Conservation (phyloP, 306 rosid species). For the Castanopsis chinensis region DNA sequence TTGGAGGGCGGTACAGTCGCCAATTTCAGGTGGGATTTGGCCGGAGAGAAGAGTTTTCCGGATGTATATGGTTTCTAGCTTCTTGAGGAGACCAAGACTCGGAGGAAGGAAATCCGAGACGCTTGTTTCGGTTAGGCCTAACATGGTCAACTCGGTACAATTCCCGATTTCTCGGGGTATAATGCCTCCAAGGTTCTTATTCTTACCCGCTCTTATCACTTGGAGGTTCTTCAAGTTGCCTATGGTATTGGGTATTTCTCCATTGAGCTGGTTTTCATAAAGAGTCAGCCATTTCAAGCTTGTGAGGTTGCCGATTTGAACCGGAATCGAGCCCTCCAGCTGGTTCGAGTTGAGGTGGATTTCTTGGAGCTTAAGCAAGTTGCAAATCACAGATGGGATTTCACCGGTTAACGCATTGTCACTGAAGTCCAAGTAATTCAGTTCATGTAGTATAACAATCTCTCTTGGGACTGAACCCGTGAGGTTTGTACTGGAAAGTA, state of each 20-base stretch:
- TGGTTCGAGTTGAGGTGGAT: slow-evolving; percentile 54
- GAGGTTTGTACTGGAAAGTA: slow-evolving; percentile 64
- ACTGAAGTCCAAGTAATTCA: slow-evolving; percentile 59
- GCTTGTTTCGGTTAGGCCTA: too few species aligned
- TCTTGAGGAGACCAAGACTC: slow-evolving; percentile 54
- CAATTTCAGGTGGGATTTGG: slow-evolving; percentile 67
- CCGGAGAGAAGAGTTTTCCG: slow-evolving; percentile 74
- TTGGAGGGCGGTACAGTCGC: slow-evolving; percentile 53
- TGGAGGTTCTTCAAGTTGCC: slow-evolving; percentile 56
- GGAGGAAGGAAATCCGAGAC: slow-evolving; percentile 68
- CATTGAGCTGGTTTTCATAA: slow-evolving; percentile 67
- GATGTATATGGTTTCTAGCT: slow-evolving; percentile 66
- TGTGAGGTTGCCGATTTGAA: slow-evolving; percentile 61
- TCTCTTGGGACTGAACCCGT: slow-evolving; percentile 75
- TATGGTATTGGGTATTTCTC: slow-evolving; percentile 56
- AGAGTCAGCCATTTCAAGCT: slow-evolving; percentile 45
- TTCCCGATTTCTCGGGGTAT: too few species aligned
- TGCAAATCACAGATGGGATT: slow-evolving; percentile 55
- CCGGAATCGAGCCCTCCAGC: slow-evolving; percentile 61
- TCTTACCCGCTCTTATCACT: background rate
- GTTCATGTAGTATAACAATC: slow-evolving; percentile 36
- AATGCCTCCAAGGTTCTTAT: too few species aligned
- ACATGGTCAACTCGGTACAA: too few species aligned
- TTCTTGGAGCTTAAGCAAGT: slow-evolving; percentile 50
- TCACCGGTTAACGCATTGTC: slow-evolving; percentile 73